A percentile compares a stretch with the other conserved stretches of the same genome.
phyloP scores from a whole-genome alignment of 169 alveolate species.

The Eimeria nieschulzi region DNA sequence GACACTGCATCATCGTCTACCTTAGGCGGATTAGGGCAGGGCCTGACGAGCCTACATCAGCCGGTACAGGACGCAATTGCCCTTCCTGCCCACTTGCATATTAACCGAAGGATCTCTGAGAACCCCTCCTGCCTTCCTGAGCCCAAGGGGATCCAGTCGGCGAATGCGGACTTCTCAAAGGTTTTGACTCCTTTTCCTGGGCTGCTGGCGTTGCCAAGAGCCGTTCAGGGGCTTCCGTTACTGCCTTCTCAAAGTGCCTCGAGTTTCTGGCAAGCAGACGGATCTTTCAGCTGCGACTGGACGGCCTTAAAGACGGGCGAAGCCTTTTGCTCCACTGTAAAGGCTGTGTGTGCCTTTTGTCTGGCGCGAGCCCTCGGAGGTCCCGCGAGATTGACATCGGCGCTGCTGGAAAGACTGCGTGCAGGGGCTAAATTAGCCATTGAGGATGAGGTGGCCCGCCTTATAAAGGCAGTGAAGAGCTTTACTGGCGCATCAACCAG shows the following conservation, averaged over 20 bases:
- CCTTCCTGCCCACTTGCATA: no score
- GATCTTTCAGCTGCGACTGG: constrained; percentile 66
- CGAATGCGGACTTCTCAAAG: not conserved
- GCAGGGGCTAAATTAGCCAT: constrained; percentile 44
- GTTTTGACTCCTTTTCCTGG: not conserved
- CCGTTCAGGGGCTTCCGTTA: constrained; percentile 29
- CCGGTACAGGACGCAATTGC: no score
- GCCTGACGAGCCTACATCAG: no score
- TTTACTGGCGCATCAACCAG: not conserved
- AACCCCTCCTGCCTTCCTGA: not conserved
- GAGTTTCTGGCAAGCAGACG: constrained; percentile 41
- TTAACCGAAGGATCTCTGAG: constrained; percentile 3
- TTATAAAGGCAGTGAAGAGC: constrained; percentile 17
- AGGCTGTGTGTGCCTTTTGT: constrained; percentile 29
- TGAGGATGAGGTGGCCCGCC: constrained; percentile 34
- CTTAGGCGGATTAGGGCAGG: not conserved
- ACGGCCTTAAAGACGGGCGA: constrained; percentile 54
- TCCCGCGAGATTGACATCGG: constrained; percentile 25
- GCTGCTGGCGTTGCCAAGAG: constrained; percentile 21
- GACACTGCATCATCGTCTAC: not conserved
- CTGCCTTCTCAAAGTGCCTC: constrained; percentile 12
- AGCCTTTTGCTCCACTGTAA: constrained; percentile 45
- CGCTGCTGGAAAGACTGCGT: constrained; percentile 55
- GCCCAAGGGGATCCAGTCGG: not conserved
- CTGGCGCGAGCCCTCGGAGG: constrained; percentile 61